These are phyloP conservation scores for Medicago arabica DNA, from an alignment of 306 rosid genomes.

Conservation along the genomic window DNA sequence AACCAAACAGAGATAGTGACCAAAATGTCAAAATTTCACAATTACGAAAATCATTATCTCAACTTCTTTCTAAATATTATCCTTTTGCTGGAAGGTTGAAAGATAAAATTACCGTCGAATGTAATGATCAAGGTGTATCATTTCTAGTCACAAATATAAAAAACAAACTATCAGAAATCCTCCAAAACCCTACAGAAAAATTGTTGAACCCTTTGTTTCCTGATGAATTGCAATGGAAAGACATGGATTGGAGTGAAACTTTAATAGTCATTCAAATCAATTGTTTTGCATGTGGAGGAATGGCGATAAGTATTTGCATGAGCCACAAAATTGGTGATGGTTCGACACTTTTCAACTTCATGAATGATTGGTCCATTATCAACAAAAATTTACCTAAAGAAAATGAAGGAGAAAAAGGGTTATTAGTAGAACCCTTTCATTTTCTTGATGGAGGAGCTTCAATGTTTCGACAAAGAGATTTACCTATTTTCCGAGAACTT, in stretches of 20 bases:
- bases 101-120: constrained; percentile 45
- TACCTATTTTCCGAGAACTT: constrained; percentile 36
- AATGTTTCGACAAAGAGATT: constrained; percentile 20
- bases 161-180: constrained; percentile 34
- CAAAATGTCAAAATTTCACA: not conserved
- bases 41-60: constrained; percentile 57
- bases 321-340: constrained; percentile 60
- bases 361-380: constrained; percentile 57
- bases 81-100: constrained; percentile 56
- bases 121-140: constrained; percentile 63
- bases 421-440: not conserved
- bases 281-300: constrained; percentile 56
- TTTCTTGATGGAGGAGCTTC: constrained; percentile 20
- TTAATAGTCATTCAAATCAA: constrained; percentile 52
- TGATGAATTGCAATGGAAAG: constrained; percentile 44
- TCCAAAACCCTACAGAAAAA: constrained; percentile 36
- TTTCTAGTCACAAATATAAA: constrained; percentile 41
- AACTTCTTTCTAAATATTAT: constrained; percentile 54
- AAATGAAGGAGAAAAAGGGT: no score
- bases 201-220: constrained; percentile 41
- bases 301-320: constrained; percentile 49
- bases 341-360: constrained; percentile 46
- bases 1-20: not conserved
- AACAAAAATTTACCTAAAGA: not conserved
- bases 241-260: not conserved